Conservation (phyloP, 352 stramenopile species). For the Globisporangium takayamanum region DNA sequence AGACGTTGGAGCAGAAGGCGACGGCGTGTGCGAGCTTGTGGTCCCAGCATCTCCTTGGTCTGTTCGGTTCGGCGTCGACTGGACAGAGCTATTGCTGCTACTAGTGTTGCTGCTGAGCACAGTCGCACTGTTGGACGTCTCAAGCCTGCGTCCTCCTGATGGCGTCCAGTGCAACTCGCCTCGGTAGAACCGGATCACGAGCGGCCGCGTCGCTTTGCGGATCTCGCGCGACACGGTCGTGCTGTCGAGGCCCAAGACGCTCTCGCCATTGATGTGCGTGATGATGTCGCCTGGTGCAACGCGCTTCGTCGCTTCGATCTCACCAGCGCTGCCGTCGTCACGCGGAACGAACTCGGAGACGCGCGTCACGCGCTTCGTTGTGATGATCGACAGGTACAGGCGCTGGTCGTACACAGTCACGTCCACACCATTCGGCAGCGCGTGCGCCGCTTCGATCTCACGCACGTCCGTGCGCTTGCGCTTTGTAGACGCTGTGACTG, state of each 20-base stretch:
- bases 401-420: slow-evolving; percentile 53
- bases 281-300: slow-evolving; percentile 52
- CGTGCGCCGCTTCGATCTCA: background rate
- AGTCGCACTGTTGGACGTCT: background rate
- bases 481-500: slow-evolving; percentile 13
- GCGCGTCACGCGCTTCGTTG: slow-evolving; percentile 37
- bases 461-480: slow-evolving; percentile 26
- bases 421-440: slow-evolving; percentile 6
- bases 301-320: slow-evolving; percentile 53
- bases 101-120: background rate
- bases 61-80: no score
- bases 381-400: slow-evolving; percentile 66
- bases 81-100: background rate
- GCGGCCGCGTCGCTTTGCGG: slow-evolving; percentile 27
- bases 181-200: slow-evolving; percentile 33
- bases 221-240: slow-evolving; percentile 47
- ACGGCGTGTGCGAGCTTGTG: no score
- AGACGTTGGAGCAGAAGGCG: no score
- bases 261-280: slow-evolving; percentile 32
- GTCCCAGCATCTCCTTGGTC: background rate
- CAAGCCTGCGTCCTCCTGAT: background rate
- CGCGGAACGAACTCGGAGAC: slow-evolving; percentile 50
- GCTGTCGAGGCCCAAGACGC: slow-evolving; percentile 29
- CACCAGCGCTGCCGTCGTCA: slow-evolving; percentile 30
- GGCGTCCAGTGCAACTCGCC: background rate